Base-by-base conservation (phyloP, 2,329 filamentous ascomycete species). In the Escovopsis sp. region DNA sequence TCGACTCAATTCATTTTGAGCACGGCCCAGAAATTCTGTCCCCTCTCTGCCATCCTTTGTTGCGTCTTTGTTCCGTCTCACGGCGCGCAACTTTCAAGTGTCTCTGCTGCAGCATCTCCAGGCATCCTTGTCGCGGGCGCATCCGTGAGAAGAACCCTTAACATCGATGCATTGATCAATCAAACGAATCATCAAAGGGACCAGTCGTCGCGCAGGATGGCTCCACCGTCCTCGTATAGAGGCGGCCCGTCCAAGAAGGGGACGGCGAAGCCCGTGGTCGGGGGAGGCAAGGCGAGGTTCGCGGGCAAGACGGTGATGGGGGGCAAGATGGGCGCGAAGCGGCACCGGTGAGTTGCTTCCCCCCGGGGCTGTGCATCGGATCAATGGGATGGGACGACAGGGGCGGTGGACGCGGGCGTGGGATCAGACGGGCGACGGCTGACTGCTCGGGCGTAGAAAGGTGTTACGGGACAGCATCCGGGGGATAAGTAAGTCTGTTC, bases 401-500 rank as follows among this genome's bases (percentile, higher is more conserved):
- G 18, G 33, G 23, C 4, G 12, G 28, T 18, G 15, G 26, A 40
- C 51, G 19, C 42, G 32, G 35, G 48, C 43, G 1, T 41, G 4
- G 10, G 39, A 26, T 34, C 19, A 3, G 15, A 26, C 26, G 15
- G 19, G 12, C 15, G 15, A 15, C 15, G 15, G 15, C 15, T 15
- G 15, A 15, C 15, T 15, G 15, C 15, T 15, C 15, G 15, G 15
- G 15, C 15, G 15, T 15, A 72, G 72, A 0, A 76, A 74, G 45
- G 55, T 74, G 0, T 30, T 65, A 0, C 64, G 59, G 12, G 73
- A 76, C 33, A 64, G 54, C 0, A 67, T 77, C 8, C 42, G 52
- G 0, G 72, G 69, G 0, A 65, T 77, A 15, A 75, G 72, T 72
- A 61, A 51, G 69, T 63, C 40, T 4, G 39, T 23, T 15, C 23